Percentiles rank a stretch among this genome's conserved stretches.
These are phyloP conservation scores for Metarhizium guizhouense DNA, from an alignment of 2,329 filamentous ascomycete species.

Conservation along the genomic window DNA sequence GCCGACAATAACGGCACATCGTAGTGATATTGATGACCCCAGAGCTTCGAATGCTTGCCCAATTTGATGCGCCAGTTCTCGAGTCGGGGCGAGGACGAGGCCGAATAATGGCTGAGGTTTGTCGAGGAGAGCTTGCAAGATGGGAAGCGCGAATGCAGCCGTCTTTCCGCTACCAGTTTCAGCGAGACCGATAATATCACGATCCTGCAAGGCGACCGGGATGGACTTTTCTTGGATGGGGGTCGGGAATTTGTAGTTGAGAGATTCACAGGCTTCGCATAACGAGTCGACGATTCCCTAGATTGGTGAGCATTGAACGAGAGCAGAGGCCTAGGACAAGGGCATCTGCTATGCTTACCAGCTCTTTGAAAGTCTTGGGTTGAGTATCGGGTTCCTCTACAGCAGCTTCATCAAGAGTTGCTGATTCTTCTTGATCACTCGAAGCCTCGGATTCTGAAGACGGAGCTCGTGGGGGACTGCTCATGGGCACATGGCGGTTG, in stretches of 20 bases:
- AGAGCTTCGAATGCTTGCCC: constrained; percentile 80
- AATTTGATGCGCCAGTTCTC: constrained; percentile 90
- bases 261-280: constrained; percentile 74
- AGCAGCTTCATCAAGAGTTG: constrained; percentile 23
- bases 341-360: constrained; percentile 30
- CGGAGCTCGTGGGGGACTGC: neutral
- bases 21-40: constrained; percentile 78
- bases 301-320: neutral
- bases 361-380: constrained; percentile 56
- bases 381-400: constrained; percentile 22
- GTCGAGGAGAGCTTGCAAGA: constrained; percentile 82
- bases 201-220: constrained; percentile 65
- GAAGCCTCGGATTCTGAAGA: constrained; percentile 6
- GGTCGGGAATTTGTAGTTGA: constrained; percentile 80
- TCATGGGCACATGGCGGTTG: constrained; percentile 7
- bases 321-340: neutral
- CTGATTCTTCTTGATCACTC: constrained; percentile 19
- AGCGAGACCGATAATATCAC: constrained; percentile 87
- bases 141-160: constrained; percentile 86
- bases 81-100: constrained; percentile 85
- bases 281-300: constrained; percentile 77
- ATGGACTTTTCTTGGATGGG: constrained; percentile 84
- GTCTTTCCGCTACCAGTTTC: constrained; percentile 97
- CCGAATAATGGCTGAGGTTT: constrained; percentile 79
- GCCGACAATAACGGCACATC: constrained; percentile 79